Base-by-base conservation (phyloP, 176 grass and related monocot species). In the Musa troglodytarum region DNA sequence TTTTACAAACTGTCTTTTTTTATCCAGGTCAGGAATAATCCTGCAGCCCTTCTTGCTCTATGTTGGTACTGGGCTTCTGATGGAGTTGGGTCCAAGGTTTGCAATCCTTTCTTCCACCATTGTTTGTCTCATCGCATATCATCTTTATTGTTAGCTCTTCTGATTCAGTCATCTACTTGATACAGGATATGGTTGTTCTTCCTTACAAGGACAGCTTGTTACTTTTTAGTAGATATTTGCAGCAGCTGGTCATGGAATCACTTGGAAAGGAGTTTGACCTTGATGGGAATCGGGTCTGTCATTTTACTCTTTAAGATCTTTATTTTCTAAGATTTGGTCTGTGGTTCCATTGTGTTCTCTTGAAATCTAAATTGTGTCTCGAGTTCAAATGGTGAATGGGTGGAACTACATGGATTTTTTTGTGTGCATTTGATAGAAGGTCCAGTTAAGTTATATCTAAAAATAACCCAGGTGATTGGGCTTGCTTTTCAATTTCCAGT, bases 191-290 rank as follows among this genome's bases (percentile, higher is more conserved):
- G 96, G 96, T 99, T 84, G 91, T 99, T 65, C 91, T 99, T 87
- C 96, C 96, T 53, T 99, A 99, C 81, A 99, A 99, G 79, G 91
- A 99, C 68, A 99, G 96, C 65, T 82, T 99, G 70, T 81, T 99
- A 76, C 96, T 99, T 64, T 89, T 95, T 80, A 99, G 96, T 88
- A 87, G 96, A 78, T 99, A 99, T 82, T 88, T 99, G 83, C 96
- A 99, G 59, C 96, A 99, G 76, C 86, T 99, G 85, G 96, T 99
- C 71, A 99, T 99, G 96, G 96, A 99, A 92, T 99, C 96, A 82
- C 96, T 99, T 72, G 96, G 96, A 50, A 99, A 99, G 81, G 96
- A 99, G 81, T 87, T 89, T 55, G 91, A 99, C 78, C 96, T 99
- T 80, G 96, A 95, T 81, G 96, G 96, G 63, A 95, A 92, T 73